phyloP scores from a whole-genome alignment of 129 eudicot genomes.

The Solidago caesia region DNA sequence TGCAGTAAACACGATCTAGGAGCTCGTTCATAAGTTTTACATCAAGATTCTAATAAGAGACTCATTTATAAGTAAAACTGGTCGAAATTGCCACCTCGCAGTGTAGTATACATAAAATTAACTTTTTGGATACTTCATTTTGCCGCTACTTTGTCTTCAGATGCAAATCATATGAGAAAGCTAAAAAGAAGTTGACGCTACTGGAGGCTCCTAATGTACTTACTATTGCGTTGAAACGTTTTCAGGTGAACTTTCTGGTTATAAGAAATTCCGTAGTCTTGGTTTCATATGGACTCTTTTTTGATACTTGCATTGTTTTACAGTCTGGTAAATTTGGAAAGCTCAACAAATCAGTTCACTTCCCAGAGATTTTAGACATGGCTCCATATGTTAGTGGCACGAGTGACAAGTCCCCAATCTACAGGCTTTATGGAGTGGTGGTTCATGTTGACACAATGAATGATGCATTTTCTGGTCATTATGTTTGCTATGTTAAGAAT shows the following conservation, averaged over 20 bases:
- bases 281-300: slow-evolving; percentile 4
- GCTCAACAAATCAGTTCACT: slow-evolving; percentile 65
- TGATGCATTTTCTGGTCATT: slow-evolving; percentile 87
- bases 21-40: too few species aligned
- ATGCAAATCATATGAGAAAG: slow-evolving; percentile 90
- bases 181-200: slow-evolving; percentile 67
- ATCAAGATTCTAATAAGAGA: too few species aligned
- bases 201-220: slow-evolving; percentile 91
- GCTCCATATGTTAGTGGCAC: slow-evolving; percentile 76
- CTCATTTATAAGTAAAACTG: too few species aligned
- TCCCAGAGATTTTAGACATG: slow-evolving; percentile 82
- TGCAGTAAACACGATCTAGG: too few species aligned
- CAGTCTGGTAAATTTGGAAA: slow-evolving; percentile 87
- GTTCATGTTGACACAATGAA: slow-evolving; percentile 82
- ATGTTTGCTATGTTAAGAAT: slow-evolving; percentile 75
- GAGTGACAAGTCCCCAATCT: slow-evolving; percentile 70
- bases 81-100: too few species aligned
- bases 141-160: slow-evolving; percentile 34
- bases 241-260: slow-evolving; percentile 51
- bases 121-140: background rate
- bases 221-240: slow-evolving; percentile 83
- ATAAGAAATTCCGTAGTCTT: background rate
- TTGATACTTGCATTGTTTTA: slow-evolving; percentile 19
- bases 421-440: slow-evolving; percentile 88
- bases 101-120: too few species aligned